Evolutionary conservation across 441 rosid species (phyloP).

Genomic region (Pelargonium australe): DNA sequence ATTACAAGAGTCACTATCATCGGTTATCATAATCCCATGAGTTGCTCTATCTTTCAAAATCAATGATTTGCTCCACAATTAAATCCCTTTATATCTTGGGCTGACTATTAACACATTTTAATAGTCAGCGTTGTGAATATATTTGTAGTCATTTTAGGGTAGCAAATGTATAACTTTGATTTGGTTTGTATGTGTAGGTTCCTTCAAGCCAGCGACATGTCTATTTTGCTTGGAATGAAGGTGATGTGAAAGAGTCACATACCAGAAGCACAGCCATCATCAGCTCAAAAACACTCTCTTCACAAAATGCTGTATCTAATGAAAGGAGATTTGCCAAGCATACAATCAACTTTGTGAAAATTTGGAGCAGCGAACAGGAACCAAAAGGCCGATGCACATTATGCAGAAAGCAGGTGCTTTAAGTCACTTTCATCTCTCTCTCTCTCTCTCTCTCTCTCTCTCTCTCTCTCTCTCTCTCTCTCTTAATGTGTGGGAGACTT

Average conservation of each 20-base stretch:
- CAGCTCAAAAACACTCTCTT: constrained; percentile 56
- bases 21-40: too few species aligned
- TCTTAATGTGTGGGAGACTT: background rate
- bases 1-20: too few species aligned
- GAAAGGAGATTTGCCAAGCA: constrained; percentile 67
- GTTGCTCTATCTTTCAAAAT: too few species aligned
- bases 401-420: constrained; percentile 76
- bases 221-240: constrained; percentile 67
- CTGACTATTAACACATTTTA: too few species aligned
- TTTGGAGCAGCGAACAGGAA: constrained; percentile 92
- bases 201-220: constrained; percentile 89
- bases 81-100: too few species aligned
- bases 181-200: constrained; percentile 39
- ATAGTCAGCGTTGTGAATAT: background rate
- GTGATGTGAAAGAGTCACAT: constrained; percentile 40
- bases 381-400: constrained; percentile 68
- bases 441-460: background rate
- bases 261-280: constrained; percentile 43
- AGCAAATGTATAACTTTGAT: constrained; percentile 15
- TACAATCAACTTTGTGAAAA: constrained; percentile 65
- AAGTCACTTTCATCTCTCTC: constrained; percentile 4
- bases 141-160: constrained; percentile 9
- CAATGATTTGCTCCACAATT: too few species aligned
- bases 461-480: background rate
- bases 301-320: constrained; percentile 44